Conservation (phyloP, 2,329 filamentous ascomycete genomes). For the Lachnellula subtilissima region DNA sequence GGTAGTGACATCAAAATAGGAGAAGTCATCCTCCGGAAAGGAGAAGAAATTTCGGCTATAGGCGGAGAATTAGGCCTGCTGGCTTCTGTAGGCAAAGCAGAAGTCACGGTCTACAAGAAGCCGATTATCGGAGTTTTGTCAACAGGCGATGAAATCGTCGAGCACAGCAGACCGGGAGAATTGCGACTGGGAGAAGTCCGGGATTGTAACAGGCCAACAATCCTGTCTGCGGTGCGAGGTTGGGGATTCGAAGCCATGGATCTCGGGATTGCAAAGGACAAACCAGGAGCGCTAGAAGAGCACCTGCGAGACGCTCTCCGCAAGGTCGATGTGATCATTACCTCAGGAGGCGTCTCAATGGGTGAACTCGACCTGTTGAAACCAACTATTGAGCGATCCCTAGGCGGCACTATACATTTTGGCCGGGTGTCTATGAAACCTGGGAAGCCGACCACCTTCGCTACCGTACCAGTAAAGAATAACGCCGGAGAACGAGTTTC, state of each 20-base stretch:
- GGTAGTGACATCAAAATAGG: slow-evolving; percentile 78
- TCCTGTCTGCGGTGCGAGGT: slow-evolving; percentile 70
- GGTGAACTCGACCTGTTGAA: slow-evolving; percentile 95
- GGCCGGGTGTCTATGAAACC: slow-evolving; percentile 97
- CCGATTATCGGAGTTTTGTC: slow-evolving; percentile 84
- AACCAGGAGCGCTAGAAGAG: slow-evolving; percentile 68
- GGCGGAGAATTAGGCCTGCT: slow-evolving; percentile 90
- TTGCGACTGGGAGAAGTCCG: slow-evolving; percentile 79
- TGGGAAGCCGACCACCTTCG: slow-evolving; percentile 95
- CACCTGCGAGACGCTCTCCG: slow-evolving; percentile 71
- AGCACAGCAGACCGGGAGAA: slow-evolving; percentile 57
- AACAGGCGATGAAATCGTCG: slow-evolving; percentile 90
- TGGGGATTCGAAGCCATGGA: slow-evolving; percentile 78
- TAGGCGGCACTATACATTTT: slow-evolving; percentile 93
- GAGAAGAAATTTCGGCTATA: slow-evolving; percentile 77
- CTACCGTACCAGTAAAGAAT: slow-evolving; percentile 69
- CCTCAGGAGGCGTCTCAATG: slow-evolving; percentile 94
- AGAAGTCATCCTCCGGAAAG: slow-evolving; percentile 65
- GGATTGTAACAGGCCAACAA: slow-evolving; percentile 85
- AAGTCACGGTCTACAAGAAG: slow-evolving; percentile 67
- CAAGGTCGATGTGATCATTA: slow-evolving; percentile 76
- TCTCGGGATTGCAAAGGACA: slow-evolving; percentile 77
- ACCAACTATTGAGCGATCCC: slow-evolving; percentile 83
- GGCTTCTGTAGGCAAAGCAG: slow-evolving; percentile 71
- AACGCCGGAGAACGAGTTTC: slow-evolving; percentile 51